Conservation (phyloP, 352 stramenopile species). For the Pythium aristosporum region DNA sequence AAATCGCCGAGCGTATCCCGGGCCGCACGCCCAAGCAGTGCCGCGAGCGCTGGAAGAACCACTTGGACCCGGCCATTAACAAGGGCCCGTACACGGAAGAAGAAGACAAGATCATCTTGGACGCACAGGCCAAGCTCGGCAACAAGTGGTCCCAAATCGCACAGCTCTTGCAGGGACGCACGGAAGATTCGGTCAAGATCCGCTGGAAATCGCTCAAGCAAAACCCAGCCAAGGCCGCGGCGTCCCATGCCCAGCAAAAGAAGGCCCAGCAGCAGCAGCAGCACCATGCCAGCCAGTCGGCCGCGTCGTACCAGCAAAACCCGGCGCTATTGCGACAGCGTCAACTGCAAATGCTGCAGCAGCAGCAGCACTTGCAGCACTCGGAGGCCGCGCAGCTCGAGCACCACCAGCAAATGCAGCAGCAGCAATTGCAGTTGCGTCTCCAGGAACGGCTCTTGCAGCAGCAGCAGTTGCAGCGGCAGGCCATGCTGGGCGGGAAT, state of each 20-base stretch:
- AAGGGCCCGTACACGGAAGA: slow-evolving; percentile 94
- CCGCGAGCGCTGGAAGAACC: slow-evolving; percentile 90
- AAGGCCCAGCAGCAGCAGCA: slow-evolving; percentile 65
- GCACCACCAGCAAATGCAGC: slow-evolving; percentile 69
- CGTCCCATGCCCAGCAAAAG: slow-evolving; percentile 74
- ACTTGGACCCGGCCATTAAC: slow-evolving; percentile 90
- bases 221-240: slow-evolving; percentile 76
- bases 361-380: slow-evolving; percentile 70
- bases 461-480: slow-evolving; percentile 28
- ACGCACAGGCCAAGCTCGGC: slow-evolving; percentile 87
- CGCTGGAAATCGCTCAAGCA: slow-evolving; percentile 89
- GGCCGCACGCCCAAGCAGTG: slow-evolving; percentile 92
- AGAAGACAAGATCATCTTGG: slow-evolving; percentile 93
- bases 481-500: slow-evolving; percentile 14
- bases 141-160: slow-evolving; percentile 97
- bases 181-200: slow-evolving; percentile 94
- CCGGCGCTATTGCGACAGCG: slow-evolving; percentile 63
- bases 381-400: slow-evolving; percentile 65
- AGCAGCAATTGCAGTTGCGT: slow-evolving; percentile 50
- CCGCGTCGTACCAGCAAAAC: slow-evolving; percentile 50
- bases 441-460: slow-evolving; percentile 33
- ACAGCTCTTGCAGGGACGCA: slow-evolving; percentile 89
- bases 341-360: slow-evolving; percentile 66
- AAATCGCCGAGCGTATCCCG: slow-evolving; percentile 91
- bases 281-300: slow-evolving; percentile 29